A percentile compares a stretch with the other conserved stretches of the same genome.
phyloP scores from a whole-genome alignment of 2,329 filamentous ascomycete genomes.

The Trichoderma aggressivum region DNA sequence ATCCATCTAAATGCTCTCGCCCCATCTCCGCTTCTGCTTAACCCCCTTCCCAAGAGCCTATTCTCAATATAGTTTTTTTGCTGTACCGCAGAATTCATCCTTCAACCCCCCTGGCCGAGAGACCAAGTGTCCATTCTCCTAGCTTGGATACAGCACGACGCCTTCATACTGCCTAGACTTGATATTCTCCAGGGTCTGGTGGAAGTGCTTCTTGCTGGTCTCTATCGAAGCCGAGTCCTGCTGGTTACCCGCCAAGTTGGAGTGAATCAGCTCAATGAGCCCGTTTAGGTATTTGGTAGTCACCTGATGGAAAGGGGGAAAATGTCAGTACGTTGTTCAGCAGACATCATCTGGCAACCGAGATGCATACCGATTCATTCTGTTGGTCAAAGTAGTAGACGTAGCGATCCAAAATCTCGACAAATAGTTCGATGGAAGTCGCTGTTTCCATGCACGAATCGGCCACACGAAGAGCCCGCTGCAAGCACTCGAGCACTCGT shows the following conservation, averaged over 20 bases:
- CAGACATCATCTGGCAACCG: background rate
- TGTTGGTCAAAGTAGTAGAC: conserved; percentile 99
- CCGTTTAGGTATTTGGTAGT: conserved; percentile 98
- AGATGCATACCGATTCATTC: conserved; percentile 74
- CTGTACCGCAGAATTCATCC: background rate
- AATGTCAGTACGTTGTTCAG: conserved; percentile 20
- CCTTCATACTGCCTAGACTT: conserved; percentile 88
- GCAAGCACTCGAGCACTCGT: conserved; percentile 91
- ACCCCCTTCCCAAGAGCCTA: background rate
- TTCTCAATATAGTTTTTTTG: background rate
- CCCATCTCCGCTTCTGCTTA: background rate
- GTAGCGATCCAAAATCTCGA: conserved; percentile 96
- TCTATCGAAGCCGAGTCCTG: conserved; percentile 79
- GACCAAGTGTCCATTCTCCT: background rate
- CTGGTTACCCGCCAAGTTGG: conserved; percentile 83
- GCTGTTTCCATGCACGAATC: conserved; percentile 99
- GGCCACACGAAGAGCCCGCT: conserved; percentile 89
- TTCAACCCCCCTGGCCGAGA: background rate
- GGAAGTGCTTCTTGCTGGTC: conserved; percentile 87
- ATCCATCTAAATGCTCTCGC: conserved; percentile 15
- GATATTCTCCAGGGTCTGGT: conserved; percentile 93
- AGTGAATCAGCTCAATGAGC: conserved; percentile 96
- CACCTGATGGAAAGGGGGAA: conserved; percentile 44
- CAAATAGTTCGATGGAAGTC: conserved; percentile 94
- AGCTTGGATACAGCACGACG: conserved; percentile 66